Percentiles rank a stretch among this genome's conserved stretches.
Evolutionary conservation across 2,329 filamentous ascomycete genomes (phyloP).

Genomic region (Pyricularia sp.): DNA sequence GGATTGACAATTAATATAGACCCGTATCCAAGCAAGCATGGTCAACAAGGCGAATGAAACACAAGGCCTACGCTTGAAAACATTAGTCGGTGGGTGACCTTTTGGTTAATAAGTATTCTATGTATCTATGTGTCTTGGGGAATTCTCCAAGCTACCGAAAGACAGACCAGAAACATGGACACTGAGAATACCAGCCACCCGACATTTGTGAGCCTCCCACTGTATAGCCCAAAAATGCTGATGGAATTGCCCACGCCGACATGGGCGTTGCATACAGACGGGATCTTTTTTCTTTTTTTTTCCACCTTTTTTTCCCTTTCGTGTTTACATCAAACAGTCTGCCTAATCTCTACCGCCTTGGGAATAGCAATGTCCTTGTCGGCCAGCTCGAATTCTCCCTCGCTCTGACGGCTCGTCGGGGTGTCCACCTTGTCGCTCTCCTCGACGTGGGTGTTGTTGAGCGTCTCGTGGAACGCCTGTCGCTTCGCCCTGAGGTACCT

Average conservation of each 20-base stretch:
- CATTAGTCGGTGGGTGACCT: neutral
- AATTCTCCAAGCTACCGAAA: too few species aligned
- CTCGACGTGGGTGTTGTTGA: neutral
- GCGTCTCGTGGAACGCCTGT: neutral
- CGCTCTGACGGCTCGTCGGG: neutral
- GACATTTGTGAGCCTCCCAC: neutral
- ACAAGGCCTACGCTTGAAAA: neutral
- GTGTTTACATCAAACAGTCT: neutral
- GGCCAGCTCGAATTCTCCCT: neutral
- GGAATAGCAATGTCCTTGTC: neutral
- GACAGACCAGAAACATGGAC: neutral
- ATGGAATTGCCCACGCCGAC: neutral
- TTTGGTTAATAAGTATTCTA: neutral
- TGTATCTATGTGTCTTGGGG: neutral
- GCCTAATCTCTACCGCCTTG: neutral
- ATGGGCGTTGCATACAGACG: neutral
- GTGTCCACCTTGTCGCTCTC: neutral
- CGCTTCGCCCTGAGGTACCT: neutral
- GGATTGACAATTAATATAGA: neutral
- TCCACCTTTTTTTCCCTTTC: too few species aligned
- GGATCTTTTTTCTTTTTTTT: too few species aligned
- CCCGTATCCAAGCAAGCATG: neutral
- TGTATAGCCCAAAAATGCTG: neutral
- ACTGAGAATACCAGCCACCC: neutral
- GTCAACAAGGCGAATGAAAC: neutral